Base-by-base conservation (phyloP, 2,329 filamentous ascomycete species). In the Samsoniella hepiali region DNA sequence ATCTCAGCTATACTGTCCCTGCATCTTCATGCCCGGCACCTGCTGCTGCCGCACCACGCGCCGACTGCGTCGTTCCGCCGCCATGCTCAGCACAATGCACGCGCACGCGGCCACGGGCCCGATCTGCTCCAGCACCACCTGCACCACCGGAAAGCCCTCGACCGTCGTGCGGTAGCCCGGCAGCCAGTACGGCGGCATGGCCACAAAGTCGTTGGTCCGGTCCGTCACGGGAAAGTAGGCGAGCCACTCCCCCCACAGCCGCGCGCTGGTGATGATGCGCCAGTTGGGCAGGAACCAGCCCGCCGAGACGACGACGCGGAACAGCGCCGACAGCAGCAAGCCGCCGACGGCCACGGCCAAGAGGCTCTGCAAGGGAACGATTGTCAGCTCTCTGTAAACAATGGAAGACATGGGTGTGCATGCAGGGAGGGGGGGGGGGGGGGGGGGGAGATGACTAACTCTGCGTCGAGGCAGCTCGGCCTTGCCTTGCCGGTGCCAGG, bases 241-340 rank as follows among this genome's bases (percentile, higher is more conserved):
- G 8, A 61, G 58, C 58, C 58, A 61, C 15, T 53, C 15, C 7
- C 10, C 22, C 58, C 47, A 53, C 11, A 44, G 36, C 13, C 17
- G 9, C 7, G 5, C 5, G 38, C 54, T 15, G 27, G 34, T 53
- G 36, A 54, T 53, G 58, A 54, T 36, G 31, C 11, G 42, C 58
- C 58, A 61, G 49, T 61, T 61, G 31, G 27, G 58, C 27, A 61
- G 32, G 49, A 61, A 44, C 34, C 47, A 61, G 27, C 36, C 36
- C 36, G 58, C 58, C 47, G 27, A 38, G 29, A 61, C 22, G 47
- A 61, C 17, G 58, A 61, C 47, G n/a, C 58, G 58, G 40, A 61
- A 61, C 38, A 53, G 10, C 17, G 36, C 17, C 27, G 58, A 61
- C 9, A 54, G 15, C 36, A 53, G 58, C 38, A 54, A 9, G 15